Evolutionary conservation across 768 basidiomycete species (phyloP).

Genomic region (Trametes villosa): DNA sequence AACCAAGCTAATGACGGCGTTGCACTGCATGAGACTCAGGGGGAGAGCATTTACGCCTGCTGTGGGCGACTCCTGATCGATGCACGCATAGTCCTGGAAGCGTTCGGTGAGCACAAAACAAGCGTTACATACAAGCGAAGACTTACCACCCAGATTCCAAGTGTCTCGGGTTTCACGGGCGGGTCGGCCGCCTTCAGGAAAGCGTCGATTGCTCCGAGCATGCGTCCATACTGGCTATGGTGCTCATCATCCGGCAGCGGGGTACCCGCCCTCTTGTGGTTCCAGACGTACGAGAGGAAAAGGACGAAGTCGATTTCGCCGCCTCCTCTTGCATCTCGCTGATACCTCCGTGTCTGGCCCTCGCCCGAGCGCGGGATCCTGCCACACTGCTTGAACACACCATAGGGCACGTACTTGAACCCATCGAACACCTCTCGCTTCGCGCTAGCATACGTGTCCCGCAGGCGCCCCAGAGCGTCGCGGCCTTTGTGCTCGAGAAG

Average conservation of each 20-base stretch:
- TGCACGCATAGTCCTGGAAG: neutral
- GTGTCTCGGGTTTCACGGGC: neutral
- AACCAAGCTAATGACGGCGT: conserved; percentile 1
- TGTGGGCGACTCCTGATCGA: neutral
- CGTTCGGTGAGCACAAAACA: too few species aligned
- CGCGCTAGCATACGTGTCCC: neutral
- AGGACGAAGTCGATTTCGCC: neutral
- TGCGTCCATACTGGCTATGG: neutral
- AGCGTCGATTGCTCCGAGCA: neutral
- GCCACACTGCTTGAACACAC: neutral
- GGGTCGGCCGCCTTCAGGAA: neutral
- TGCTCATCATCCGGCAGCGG: neutral
- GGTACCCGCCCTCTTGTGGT: neutral
- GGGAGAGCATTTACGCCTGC: neutral
- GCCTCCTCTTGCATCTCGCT: neutral
- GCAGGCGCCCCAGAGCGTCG: neutral
- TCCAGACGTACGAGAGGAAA: conserved; percentile 2
- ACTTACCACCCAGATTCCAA: conserved; percentile 1
- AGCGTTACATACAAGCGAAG: neutral
- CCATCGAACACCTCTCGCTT: neutral
- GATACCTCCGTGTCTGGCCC: neutral
- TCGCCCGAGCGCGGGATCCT: neutral
- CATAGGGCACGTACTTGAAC: neutral
- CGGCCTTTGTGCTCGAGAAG: neutral
- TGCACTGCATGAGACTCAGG: neutral